Conservation (phyloP, 176 grass and related monocot species). For the Cocos nucifera region DNA sequence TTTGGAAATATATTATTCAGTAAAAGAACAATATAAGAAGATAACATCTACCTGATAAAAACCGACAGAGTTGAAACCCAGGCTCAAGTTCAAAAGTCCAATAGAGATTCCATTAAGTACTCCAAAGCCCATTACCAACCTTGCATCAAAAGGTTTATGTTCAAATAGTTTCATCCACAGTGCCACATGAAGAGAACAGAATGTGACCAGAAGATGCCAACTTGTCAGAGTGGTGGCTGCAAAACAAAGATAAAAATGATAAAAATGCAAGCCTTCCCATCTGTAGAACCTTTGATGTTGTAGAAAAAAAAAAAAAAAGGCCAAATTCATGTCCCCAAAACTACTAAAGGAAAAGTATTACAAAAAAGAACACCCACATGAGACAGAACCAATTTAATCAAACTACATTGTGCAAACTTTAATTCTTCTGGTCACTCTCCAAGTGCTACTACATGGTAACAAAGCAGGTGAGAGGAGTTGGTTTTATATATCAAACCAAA, state of each 20-base stretch:
- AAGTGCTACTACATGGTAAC: too few species aligned
- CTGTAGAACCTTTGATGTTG: too few species aligned
- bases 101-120: conserved; percentile 98
- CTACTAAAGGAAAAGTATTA: too few species aligned
- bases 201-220: conserved; percentile 98
- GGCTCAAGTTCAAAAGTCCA: conserved; percentile 90
- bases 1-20: neutral
- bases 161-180: conserved; percentile 94
- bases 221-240: conserved; percentile 98
- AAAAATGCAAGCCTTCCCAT: too few species aligned
- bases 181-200: conserved; percentile 95
- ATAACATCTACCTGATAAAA: conserved; percentile 67
- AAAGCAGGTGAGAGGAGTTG: too few species aligned
- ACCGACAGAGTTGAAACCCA: conserved; percentile 98
- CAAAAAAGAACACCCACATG: too few species aligned
- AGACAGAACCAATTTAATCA: too few species aligned
- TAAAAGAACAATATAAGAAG: conserved; percentile 10
- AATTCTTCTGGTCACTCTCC: too few species aligned
- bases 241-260: conserved; percentile 12
- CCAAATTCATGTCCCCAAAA: too few species aligned
- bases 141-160: conserved; percentile 90
- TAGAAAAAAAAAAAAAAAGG: too few species aligned
- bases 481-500: too few species aligned
- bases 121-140: conserved; percentile 92
- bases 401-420: too few species aligned